Evolutionary conservation across 805 yeast species (phyloP).

Genomic region (Cyberlindnera euphorbiae): DNA sequence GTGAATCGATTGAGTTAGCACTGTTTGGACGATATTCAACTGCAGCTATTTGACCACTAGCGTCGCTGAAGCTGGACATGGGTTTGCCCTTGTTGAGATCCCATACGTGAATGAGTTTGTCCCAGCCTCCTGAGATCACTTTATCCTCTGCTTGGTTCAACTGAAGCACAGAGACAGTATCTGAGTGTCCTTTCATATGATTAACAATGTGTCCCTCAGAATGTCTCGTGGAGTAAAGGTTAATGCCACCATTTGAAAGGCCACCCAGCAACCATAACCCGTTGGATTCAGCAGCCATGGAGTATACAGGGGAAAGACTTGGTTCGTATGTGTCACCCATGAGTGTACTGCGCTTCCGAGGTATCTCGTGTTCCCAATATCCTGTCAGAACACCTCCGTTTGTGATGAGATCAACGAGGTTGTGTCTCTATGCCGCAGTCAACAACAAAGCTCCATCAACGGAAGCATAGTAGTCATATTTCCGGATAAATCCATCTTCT

Average conservation of each 20-base stretch:
- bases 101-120: conserved; percentile 74
- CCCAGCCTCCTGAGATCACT: conserved; percentile 89
- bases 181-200: conserved; percentile 66
- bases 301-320: conserved; percentile 75
- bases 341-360: conserved; percentile 43
- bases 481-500: conserved; percentile 89
- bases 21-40: conserved; percentile 63
- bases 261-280: conserved; percentile 86
- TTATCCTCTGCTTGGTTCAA: conserved; percentile 57
- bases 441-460: conserved; percentile 82
- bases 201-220: conserved; percentile 79
- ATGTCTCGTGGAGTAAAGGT: conserved; percentile 76
- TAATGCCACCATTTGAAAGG: conserved; percentile 76
- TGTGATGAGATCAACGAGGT: conserved; percentile 77
- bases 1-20: conserved; percentile 20
- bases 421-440: conserved; percentile 88
- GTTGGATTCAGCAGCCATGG: conserved; percentile 78
- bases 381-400: conserved; percentile 79
- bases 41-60: conserved; percentile 76
- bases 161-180: conserved; percentile 67
- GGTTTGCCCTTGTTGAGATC: conserved; percentile 68
- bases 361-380: conserved; percentile 97
- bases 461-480: conserved; percentile 80
- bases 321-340: conserved; percentile 42
- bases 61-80: conserved; percentile 43